Evolutionary conservation across 768 basidiomycete species (phyloP), one percentile per base, ranked within the genome.

Genomic region (Tulasnella sp.): DNA sequence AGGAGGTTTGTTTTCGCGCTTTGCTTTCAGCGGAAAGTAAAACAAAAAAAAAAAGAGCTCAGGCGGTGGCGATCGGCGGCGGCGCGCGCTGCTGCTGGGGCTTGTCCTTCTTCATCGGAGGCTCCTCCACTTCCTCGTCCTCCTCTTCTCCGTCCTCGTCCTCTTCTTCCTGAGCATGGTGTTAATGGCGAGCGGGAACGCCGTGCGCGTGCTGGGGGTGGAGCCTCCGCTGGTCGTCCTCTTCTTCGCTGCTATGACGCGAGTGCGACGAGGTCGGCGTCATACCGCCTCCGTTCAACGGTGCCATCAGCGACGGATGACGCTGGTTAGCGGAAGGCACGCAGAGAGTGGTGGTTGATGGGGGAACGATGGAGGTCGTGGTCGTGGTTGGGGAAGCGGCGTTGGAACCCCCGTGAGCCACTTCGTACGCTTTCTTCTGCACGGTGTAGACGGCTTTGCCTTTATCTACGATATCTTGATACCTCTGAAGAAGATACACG

Each of bases 101-200:
- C 72, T 83, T 82, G 31, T 76, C n/a, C 74, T 82, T 83, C 48
- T 82, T 82, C 73, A 64, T 78, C 22, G 82, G 82, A 18, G 82
- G 82, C 64, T 80, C 60, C 46, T 48, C 76, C 18, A 58, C 48
- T 50, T 82, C 79, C 44, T 41, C 48, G 2, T 73, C 81, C 41
- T 77, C 80, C 9, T 81, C 81, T 18, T 73, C 82, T 40, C 82
- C 82, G 9, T 76, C 75, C 50, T 81, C 81, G 8, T 76, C 78
- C 72, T 80, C 69, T 7, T 69, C 34, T 18, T 69, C 64, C 28
- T 69, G 31, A 2, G 6, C 4, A 11, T 37, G 34, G 5, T 64
- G 34, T 1, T 34, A 44, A 40, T 74, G 72, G 8, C 72, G 72
- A 7, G 9, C 31, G 0, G 54, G 60, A 54, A 34, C 81, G 18